Base-by-base conservation (phyloP, 1,139 yeast species). In the Saccharomycopsis phalli region DNA sequence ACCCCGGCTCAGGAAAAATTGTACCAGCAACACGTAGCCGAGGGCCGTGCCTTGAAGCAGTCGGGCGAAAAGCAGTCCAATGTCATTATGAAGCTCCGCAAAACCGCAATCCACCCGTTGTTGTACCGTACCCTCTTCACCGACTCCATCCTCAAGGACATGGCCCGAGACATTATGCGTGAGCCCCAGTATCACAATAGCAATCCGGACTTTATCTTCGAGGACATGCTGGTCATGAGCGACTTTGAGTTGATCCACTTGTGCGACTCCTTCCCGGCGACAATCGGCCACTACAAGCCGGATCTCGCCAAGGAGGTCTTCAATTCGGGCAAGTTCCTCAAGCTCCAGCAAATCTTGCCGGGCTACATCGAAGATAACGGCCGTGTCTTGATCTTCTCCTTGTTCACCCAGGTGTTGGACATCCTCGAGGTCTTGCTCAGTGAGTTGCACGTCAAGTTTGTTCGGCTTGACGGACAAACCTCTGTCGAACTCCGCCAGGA, bases 161-260 rank as follows among this genome's bases (percentile, higher is more conserved):
- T 91, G 97, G 71, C 95, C 34, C 70, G 67, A 48, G 75, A 69
- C 19, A 87, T 91, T 38, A 78, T 83, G 79, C 69, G 68, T 42
- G 96, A 88, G 53, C 86, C 87, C 1, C 78, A 74, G 45, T 91
- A 91, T 59, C 75, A 69, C 45, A 63, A 64, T 36, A 96, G 97
- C 17, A 87, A 84, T 56, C 64, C 68, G 48, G 65, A 71, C 32
- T 88, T 69, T 54, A 87, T 91, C 44, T 74, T 58, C 53, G 98
- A 91, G 60, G 99, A 91, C 58, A 88, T 91, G 97, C 76, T 77
- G 56, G 87, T 82, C n/a, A 86, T 93, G 96, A 72, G 84, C 10
- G 99, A 91, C 62, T 82, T 74, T 57, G 98, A 93, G 59, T 68
- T 91, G 43, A 77, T 87, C 54, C 65, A 67, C 23, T 63, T 91